phyloP scores from a whole-genome alignment of 768 basidiomycete genomes.

The Boletus subparvulus region DNA sequence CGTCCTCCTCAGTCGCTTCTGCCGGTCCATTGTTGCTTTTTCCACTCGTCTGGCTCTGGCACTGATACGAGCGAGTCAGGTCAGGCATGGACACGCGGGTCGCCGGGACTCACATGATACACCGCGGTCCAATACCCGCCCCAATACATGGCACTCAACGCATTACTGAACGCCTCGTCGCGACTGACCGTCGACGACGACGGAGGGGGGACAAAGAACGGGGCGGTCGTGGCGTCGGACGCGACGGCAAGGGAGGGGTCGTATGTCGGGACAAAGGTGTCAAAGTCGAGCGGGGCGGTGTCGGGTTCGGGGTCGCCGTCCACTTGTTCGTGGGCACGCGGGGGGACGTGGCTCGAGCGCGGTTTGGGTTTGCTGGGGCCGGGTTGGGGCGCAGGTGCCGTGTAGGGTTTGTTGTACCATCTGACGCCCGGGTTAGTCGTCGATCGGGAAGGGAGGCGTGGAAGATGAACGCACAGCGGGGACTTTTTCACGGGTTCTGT shows the following conservation, averaged over 20 bases:
- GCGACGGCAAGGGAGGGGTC: slow-evolving; percentile 56
- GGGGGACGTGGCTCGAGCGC: not conserved
- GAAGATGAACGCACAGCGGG: slow-evolving; percentile 53
- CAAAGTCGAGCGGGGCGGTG: slow-evolving; percentile 65
- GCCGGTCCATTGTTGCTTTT: slow-evolving; percentile 23
- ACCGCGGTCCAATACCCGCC: slow-evolving; percentile 85
- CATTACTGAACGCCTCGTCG: slow-evolving; percentile 77
- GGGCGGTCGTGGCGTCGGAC: slow-evolving; percentile 19
- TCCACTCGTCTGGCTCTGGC: slow-evolving; percentile 29
- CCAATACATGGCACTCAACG: slow-evolving; percentile 83
- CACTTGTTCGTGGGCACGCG: not conserved
- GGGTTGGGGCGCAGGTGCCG: slow-evolving; percentile 14
- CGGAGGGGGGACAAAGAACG: slow-evolving; percentile 33
- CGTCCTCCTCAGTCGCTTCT: slow-evolving; percentile 32
- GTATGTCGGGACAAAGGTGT: slow-evolving; percentile 68
- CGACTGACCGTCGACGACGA: slow-evolving; percentile 47
- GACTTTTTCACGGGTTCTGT: slow-evolving; percentile 67
- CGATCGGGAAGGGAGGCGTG: not conserved
- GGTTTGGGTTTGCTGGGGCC: slow-evolving; percentile 5
- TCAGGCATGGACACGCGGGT: not conserved
- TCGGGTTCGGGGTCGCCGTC: slow-evolving; percentile 37
- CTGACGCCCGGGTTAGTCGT: slow-evolving; percentile 34
- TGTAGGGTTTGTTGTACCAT: slow-evolving; percentile 72
- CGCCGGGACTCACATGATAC: slow-evolving; percentile 60
- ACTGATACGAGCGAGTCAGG: slow-evolving; percentile 24